Evolutionary conservation across 768 basidiomycete genomes (phyloP), one percentile per base, ranked within the genome.

Genomic region (Megacollybia marginata): DNA sequence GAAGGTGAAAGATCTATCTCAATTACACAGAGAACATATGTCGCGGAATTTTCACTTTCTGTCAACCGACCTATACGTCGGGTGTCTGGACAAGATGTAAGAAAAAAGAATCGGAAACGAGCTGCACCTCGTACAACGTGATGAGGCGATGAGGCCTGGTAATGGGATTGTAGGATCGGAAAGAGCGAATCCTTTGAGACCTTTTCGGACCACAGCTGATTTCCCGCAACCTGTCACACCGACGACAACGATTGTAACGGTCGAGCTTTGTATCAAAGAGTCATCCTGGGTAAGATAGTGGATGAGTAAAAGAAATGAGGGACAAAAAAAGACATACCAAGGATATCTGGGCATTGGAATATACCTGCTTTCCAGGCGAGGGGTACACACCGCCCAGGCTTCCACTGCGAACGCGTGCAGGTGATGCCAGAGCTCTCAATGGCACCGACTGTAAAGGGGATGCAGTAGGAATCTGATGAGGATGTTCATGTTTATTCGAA

Each of bases 221-320:
- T 97, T 97, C 52, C 94, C 95, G 52, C 88, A 92, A 33, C 82
- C 78, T 35, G 74, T 65, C 11, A 80, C 75, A 12, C 95, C 95
- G 35, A 94, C 74, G 33, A 98, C 82, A 32, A 84, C 83, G 31
- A 98, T 70, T 9, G 82, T 80, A 45, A 87, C 63, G 44, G 65
- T 64, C n/a, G 58, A 55, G 49, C 56, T 60, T 47, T 64, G 40
- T 48, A 49, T 47, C 20, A 48, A 42, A 40, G 18, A 45, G 51
- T 49, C 51, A 35, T 52, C 56, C 57, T 58, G 42, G 16, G 20
- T 44, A 46, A 42, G 42, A n/a, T 48, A 18, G 19, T 32, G 31
- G 28, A 46, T 35, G 23, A 48, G 33, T 54, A 19, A 9, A 18
- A 18, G 35, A 40, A 32, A 28, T 44, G 36, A 9, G 40, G 20